Percentiles rank a stretch among this genome's conserved stretches.
These are phyloP conservation scores for Amniculicola lignicola DNA, from an alignment of 495 filamentous ascomycete species.

Conservation along the genomic window DNA sequence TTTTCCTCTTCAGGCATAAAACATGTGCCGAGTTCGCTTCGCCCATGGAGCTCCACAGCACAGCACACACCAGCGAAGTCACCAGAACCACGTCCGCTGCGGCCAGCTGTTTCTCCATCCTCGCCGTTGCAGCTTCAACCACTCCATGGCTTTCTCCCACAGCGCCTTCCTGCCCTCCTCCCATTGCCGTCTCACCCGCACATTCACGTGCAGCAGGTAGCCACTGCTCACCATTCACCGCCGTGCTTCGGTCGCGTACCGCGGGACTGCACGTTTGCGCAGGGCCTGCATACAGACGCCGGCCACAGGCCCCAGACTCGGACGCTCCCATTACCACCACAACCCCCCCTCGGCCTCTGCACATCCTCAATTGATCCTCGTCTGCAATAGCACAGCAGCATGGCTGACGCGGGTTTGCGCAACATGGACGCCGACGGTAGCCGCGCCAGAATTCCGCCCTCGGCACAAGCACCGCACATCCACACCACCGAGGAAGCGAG, in stretches of 20 bases:
- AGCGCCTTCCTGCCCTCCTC: neutral
- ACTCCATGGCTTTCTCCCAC: constrained; percentile 9
- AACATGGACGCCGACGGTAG: constrained; percentile 6
- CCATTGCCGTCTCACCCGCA: neutral
- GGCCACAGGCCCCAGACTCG: neutral
- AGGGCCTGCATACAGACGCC: neutral
- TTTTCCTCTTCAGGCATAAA: no score
- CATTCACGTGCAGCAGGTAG: no score
- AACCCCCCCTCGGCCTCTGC: neutral
- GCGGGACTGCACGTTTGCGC: no score
- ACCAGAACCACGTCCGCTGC: no score
- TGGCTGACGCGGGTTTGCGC: constrained; percentile 1
- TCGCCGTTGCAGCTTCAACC: constrained; percentile 5
- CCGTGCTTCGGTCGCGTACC: no score
- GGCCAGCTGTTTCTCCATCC: no score
- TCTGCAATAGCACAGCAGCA: constrained; percentile 8
- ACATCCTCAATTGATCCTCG: constrained; percentile 13
- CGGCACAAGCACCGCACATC: constrained; percentile 13
- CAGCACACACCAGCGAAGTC: no score
- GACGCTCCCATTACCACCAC: no score
- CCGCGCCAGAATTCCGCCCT: constrained; percentile 9
- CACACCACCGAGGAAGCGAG: constrained; percentile 15
- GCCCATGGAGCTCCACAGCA: no score
- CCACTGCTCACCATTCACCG: no score
- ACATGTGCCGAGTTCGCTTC: no score